phyloP scores from a whole-genome alignment of 768 basidiomycete genomes.

The Lactarius sp. region DNA sequence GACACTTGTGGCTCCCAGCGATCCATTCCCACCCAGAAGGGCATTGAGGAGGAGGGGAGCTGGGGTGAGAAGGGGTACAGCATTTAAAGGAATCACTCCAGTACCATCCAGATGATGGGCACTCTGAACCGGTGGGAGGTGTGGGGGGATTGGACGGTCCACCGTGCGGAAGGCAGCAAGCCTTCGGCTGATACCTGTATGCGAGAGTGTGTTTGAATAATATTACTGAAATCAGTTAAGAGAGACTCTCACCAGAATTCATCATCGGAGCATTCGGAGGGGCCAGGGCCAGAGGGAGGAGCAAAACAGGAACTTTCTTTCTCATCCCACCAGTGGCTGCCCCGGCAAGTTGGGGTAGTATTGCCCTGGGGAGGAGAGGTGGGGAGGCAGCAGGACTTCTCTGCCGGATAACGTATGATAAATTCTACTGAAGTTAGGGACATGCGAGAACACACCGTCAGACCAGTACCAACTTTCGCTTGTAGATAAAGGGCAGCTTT shows the following conservation, averaged over 20 bases:
- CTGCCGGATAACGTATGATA: neutral
- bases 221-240: neutral
- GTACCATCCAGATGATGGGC: conserved; percentile 46
- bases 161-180: conserved; percentile 42
- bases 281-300: neutral
- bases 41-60: conserved; percentile 42
- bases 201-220: neutral
- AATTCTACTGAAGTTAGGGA: neutral
- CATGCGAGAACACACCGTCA: neutral
- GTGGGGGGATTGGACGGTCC: conserved; percentile 40
- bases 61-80: conserved; percentile 48
- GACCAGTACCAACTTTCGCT: conserved; percentile 14
- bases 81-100: conserved; percentile 46
- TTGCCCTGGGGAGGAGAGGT: conserved; percentile 14
- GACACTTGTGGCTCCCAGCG: conserved; percentile 37
- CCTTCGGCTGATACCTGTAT: conserved; percentile 32
- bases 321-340: conserved; percentile 21
- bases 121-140: conserved; percentile 46
- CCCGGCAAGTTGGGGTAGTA: conserved; percentile 13
- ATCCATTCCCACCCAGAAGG: conserved; percentile 43
- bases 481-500: conserved; percentile 19
- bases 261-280: conserved; percentile 11
- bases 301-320: conserved; percentile 11
- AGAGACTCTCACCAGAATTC: conserved; percentile 34
- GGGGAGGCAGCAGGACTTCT: conserved; percentile 25